Evolutionary conservation across 1,284 basidiomycete genomes (phyloP), one percentile per base, ranked within the genome.

Genomic region (Rhodotorula glutinis): DNA sequence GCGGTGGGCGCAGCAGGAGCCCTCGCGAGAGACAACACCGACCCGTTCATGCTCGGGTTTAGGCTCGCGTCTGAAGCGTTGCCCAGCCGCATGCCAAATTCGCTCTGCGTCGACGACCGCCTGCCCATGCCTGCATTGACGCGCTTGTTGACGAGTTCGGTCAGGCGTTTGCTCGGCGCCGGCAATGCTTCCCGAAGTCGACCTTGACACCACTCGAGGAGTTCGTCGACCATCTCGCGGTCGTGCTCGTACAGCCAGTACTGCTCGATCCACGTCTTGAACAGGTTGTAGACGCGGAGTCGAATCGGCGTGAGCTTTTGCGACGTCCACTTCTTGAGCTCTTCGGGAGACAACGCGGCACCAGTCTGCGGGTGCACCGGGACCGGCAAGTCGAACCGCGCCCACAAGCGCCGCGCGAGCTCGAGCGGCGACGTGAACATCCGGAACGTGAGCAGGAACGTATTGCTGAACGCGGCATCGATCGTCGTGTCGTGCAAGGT

Each of bases 361-460:
- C 67, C 71, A 1, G 73, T 70, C 5, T 56, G 43, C 33, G 64
- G 55, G n/a, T 65, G 40, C 3, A 25, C 38, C 0, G 82, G 81
- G 0, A 81, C 79, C n/a, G 73, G 77, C 60, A 93, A 81, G 75
- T 93, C 88, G 79, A 91, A 98, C 21, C 95, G 88, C 46, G 83
- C 80, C 65, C 93, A 87, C 63, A 98, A 81, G 0, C 87, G 83
- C 16, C 89, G 85, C 2, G 90, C 84, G 40, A 98, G 84, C 65
- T 90, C 87, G 11, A 80, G 66, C 1, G 95, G 90, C 0, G 88
- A 86, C 1, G 89, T 87, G 79, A 97, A 98, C 70, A 97, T 80
- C n/a, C 95, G 86, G 83, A 98, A 98, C 1, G 93, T 96, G 76
- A 94, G 82, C 83, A 94, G 95, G 82, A 98, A 98, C 23, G 94